Percentiles rank a stretch among this genome's conserved stretches.
phyloP scores from a whole-genome alignment of 768 basidiomycete species.

The Cystobasidium onofrii region DNA sequence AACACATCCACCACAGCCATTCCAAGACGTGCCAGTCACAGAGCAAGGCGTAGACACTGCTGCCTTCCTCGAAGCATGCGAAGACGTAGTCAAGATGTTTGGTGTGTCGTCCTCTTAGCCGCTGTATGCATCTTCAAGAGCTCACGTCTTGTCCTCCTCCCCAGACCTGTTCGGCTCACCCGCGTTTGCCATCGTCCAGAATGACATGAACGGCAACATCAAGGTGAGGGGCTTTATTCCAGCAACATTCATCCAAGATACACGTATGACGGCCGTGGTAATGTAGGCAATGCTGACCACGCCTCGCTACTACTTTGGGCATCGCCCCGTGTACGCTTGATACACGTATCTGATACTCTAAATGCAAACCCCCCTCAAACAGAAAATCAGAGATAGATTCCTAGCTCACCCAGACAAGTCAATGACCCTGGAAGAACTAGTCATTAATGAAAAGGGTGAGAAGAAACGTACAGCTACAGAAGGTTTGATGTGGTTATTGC shows the following conservation, averaged over 20 bases:
- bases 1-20: constrained; percentile 57
- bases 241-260: not conserved
- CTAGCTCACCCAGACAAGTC: constrained; percentile 59
- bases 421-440: constrained; percentile 71
- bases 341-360: constrained; percentile 9
- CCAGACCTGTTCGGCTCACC: constrained; percentile 75
- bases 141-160: not conserved
- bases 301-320: too few species aligned
- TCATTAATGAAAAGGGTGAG: constrained; percentile 70
- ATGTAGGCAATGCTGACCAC: too few species aligned
- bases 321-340: not conserved
- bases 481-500: constrained; percentile 83
- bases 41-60: constrained; percentile 80
- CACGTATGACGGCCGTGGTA: too few species aligned
- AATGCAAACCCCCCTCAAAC: too few species aligned
- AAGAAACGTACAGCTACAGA: constrained; percentile 84
- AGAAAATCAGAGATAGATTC: constrained; percentile 87
- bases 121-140: not conserved
- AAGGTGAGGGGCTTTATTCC: constrained; percentile 49
- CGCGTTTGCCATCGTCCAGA: constrained; percentile 74
- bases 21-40: constrained; percentile 76
- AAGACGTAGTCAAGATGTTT: constrained; percentile 81
- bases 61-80: constrained; percentile 75
- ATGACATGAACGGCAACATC: constrained; percentile 86
- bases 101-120: constrained; percentile 52